Evolutionary conservation across 306 rosid species (phyloP), one percentile per base, ranked within the genome.

Genomic region (Arachis stenosperma): DNA sequence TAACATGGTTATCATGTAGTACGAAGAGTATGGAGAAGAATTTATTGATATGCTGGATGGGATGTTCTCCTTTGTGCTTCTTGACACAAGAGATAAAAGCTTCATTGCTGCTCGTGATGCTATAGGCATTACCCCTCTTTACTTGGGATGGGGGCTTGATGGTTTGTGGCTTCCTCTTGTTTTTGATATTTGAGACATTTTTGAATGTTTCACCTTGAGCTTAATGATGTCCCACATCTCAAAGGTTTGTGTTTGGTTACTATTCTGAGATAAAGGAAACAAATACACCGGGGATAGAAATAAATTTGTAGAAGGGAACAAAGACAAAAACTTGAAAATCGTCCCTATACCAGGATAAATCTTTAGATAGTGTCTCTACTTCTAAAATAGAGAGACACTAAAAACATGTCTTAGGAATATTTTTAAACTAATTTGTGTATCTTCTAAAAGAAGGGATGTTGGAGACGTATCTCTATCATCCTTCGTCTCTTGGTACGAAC

Each of bases 121-220:
- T 75, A 88, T 95, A 81, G 99, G 98, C 42, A 86, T 91, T 78
- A 86, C 93, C 71, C 89, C 99, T 63, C 93, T 91, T 75, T 95
- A 91, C 84, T 75, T 95, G 84, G 99, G 98, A 53, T 95, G 27
- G 97, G 99, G 99, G 78, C 96, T 80, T 81, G 99, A 95, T 83
- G 99, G 98, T 94, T 88, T 75, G 90, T 69, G 75, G 51, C 55
- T 69, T 76, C 27, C 53, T 64, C 52, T 39, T 37, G 29, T 61
- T 17, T 11, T 54, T 54, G 61, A 8, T 7, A 3, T n/a, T 64
- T 47, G 42, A 36, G 36, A 10, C 76, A 39, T 41, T 70, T 60
- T 9, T 12, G 59, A 55, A 64, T 46, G 48, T 29, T 69, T 50
- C 70, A 58, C 12, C 52, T 57, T 17, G 65, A 22, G 51, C 67